These are phyloP conservation scores for Aspergillus melleus DNA, from an alignment of 2,329 filamentous ascomycete species.

Conservation along the genomic window DNA sequence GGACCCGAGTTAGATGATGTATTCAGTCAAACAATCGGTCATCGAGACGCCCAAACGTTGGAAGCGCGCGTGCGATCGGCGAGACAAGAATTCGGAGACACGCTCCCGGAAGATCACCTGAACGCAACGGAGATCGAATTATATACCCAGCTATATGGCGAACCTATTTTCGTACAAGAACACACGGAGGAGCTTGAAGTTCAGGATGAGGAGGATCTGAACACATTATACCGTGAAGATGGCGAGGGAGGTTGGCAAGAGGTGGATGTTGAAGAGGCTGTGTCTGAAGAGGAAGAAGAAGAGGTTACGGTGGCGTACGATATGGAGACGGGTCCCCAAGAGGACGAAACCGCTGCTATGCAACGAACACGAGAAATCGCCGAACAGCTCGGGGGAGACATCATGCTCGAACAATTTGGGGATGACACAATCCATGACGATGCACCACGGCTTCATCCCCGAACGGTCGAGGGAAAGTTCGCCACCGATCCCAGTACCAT, in stretches of 20 bases:
- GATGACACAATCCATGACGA: slow-evolving; percentile 41
- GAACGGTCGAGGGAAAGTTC: slow-evolving; percentile 73
- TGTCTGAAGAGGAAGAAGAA: slow-evolving; percentile 17
- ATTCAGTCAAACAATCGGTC: slow-evolving; percentile 30
- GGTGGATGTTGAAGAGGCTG: slow-evolving; percentile 26
- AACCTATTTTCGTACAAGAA: slow-evolving; percentile 54
- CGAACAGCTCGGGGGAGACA: slow-evolving; percentile 38
- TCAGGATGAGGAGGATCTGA: slow-evolving; percentile 31
- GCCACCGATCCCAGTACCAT: slow-evolving; percentile 72
- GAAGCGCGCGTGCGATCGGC: slow-evolving; percentile 62
- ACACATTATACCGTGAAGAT: slow-evolving; percentile 40
- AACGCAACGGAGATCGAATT: slow-evolving; percentile 69
- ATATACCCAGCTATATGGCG: slow-evolving; percentile 79
- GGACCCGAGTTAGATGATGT: slow-evolving; percentile 29
- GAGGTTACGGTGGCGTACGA: slow-evolving; percentile 31
- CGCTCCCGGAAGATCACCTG: slow-evolving; percentile 70
- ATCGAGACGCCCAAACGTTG: slow-evolving; percentile 33
- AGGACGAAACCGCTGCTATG: slow-evolving; percentile 33
- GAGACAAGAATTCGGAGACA: slow-evolving; percentile 74
- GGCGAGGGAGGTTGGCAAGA: slow-evolving; percentile 40
- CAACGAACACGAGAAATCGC: slow-evolving; percentile 40
- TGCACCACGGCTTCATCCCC: slow-evolving; percentile 66
- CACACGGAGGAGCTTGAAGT: slow-evolving; percentile 24
- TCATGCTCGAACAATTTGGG: slow-evolving; percentile 47
- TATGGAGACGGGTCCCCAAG: slow-evolving; percentile 26